Percentiles rank a stretch among this genome's conserved stretches.
Conservation (phyloP, 306 rosid genomes). For the Medicago arabica region DNA sequence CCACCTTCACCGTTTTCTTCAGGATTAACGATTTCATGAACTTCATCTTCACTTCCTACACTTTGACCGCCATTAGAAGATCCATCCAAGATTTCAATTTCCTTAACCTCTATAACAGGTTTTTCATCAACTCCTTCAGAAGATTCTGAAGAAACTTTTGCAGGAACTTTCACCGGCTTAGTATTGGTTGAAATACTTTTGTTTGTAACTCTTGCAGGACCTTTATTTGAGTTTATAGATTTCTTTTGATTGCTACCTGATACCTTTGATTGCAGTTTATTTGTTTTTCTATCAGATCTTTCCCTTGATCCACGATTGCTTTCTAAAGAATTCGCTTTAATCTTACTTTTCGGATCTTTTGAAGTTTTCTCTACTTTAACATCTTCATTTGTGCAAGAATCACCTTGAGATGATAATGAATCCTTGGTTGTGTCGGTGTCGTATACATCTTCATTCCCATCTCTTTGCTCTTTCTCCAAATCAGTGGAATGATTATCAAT, state of each 20-base stretch:
- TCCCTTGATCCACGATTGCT: slow-evolving; percentile 54
- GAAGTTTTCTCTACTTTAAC: slow-evolving; percentile 64
- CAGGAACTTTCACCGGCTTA: slow-evolving; percentile 50
- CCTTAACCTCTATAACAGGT: slow-evolving; percentile 56
- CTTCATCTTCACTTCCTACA: slow-evolving; percentile 54
- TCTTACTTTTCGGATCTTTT: slow-evolving; percentile 50
- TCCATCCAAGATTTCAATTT: slow-evolving; percentile 57
- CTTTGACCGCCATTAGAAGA: slow-evolving; percentile 54
- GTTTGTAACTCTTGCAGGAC: slow-evolving; percentile 46
- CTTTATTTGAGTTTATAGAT: slow-evolving; percentile 48
- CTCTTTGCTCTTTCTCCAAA: slow-evolving; percentile 65
- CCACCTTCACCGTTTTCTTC: slow-evolving; percentile 61
- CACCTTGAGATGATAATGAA: slow-evolving; percentile 79
- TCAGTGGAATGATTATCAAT: slow-evolving; percentile 59
- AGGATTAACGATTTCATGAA: slow-evolving; percentile 41
- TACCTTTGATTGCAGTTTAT: slow-evolving; percentile 52
- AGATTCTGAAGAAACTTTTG: slow-evolving; percentile 58
- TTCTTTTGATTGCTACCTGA: slow-evolving; percentile 51
- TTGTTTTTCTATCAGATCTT: slow-evolving; percentile 44
- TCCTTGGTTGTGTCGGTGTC: slow-evolving; percentile 75
- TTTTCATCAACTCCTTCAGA: slow-evolving; percentile 67
- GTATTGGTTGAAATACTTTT: slow-evolving; percentile 49
- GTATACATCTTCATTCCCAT: slow-evolving; percentile 70
- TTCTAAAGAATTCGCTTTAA: slow-evolving; percentile 51
- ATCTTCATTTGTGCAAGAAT: slow-evolving; percentile 60